Evolutionary conservation across 2,329 filamentous ascomycete genomes (phyloP), one percentile per base, ranked within the genome.

Genomic region (Alternaria sp.): DNA sequence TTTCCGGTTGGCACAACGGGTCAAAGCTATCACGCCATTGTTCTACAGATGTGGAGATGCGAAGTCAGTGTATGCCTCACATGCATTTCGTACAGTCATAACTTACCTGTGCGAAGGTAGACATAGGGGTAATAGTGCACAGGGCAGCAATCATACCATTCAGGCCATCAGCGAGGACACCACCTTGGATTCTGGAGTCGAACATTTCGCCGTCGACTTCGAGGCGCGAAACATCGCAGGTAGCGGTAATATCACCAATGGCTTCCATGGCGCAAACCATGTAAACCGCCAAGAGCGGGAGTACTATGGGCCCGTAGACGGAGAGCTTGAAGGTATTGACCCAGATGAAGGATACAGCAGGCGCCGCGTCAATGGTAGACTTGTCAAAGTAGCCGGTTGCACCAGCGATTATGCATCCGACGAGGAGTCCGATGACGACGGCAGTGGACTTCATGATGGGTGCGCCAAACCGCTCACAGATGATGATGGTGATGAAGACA

Each of bases 361-460:
- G 91, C 0, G 91, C 91, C 11, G 84, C 80, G 67, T 91, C 86
- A 73, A 96, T 93, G 28, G 87, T 84, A n/a, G 83, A 83, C n/a
- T 82, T 81, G 72, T 91, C 89, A 72, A 94, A 94, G 78, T 94
- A 95, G 30, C 91, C 91, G 52, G 86, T 89, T 1, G 91, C 91
- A 0, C 85, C 91, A 11, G 90, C 91, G 62, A 95, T 91, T 70
- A 93, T 90, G 78, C 91, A 94, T 46, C 92, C 92, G 1, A 89
- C 83, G 0, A 93, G 84, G 5, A 94, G 83, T 14, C 92, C 91
- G 57, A 93, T 83, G 42, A 94, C 87, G 32, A 94, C 91, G 14
- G 89, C 88, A 7, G 88, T 90, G 3, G 88, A 91, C 75, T 94
- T 94, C 90, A 95, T 94, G 66, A 95, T 90, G 0, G 92, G 92